Evolutionary conservation across 2,329 filamentous ascomycete species (phyloP), one percentile per base, ranked within the genome.

Genomic region (Paraphoma chrysanthemicola): DNA sequence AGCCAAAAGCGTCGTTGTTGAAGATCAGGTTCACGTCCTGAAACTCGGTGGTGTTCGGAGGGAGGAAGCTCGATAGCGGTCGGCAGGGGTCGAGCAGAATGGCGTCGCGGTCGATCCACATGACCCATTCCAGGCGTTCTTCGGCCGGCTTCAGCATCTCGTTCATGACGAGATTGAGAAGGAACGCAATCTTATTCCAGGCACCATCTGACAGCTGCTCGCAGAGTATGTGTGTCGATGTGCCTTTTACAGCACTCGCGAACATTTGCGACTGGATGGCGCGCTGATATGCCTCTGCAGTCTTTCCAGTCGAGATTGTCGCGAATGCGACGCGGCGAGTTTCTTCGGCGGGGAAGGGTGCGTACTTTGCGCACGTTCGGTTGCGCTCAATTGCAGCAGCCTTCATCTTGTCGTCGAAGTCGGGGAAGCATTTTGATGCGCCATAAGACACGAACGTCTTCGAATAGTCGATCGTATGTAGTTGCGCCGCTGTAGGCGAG

Each of bases 161-260:
- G 14, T 58, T 55, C 47, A 80, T 64, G 10, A 80, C 58, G 9
- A 80, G 64, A 10, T 73, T 72, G 6, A 81, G 68, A n/a, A 82
- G 74, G 56, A 80, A 80, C 1, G 78, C 80, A 4, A 74, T 74
- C 49, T 82, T 81, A 46, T 74, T 78, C 79, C 79, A 81, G 6
- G 78, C 71, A 44, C 78, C 77, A 47, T 80, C 78, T 12, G 80
- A 65, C 1, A 82, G 66, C 5, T 73, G 57, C 36, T 79, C 69
- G 11, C 78, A 78, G 16, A 81, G 66, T 4, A 81, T 69, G 50
- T 79, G 75, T 6, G 79, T 63, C 0, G 78, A 75, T 46, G 79
- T 79, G 6, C 77, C 76, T 44, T 79, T 76, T 29, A 79, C 63
- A 8, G 70, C 63, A 47, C 78, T 75, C 55, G 81, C 78, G 6